Percentiles rank a stretch among this genome's conserved stretches.
Conservation (phyloP, 192 early-diverging fungal genomes). For the Entophlyctis luteolus region DNA sequence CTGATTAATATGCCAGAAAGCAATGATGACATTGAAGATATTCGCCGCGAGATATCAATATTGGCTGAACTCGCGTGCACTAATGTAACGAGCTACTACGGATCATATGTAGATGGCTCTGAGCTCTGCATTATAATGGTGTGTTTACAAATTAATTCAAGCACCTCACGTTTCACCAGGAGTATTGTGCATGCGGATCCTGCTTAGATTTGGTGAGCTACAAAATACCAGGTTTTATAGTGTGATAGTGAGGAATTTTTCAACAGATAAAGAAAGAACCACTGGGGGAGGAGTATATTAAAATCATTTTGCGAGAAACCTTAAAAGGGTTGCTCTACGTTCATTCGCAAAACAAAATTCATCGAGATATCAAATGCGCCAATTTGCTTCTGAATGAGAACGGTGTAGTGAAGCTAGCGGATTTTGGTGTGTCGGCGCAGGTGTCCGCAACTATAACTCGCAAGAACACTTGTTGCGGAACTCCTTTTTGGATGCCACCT, state of each 20-base stretch:
- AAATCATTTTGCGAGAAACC: conserved; percentile 86
- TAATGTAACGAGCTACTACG: conserved; percentile 15
- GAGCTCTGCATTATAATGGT: conserved; percentile 94
- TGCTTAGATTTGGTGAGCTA: conserved; percentile 79
- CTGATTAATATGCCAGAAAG: conserved; percentile 48
- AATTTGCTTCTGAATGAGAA: conserved; percentile 4
- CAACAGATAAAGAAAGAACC: conserved; percentile 77
- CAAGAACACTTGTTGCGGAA: conserved; percentile 97
- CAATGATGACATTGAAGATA: conserved; percentile 98
- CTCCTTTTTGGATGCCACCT: conserved; percentile 67
- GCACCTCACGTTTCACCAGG: conserved; percentile 22
- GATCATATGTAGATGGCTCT: conserved; percentile 74
- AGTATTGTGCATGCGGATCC: conserved; percentile 92
- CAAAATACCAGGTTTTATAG: not conserved
- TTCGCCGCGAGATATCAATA: conserved; percentile 94
- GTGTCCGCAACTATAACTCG: conserved; percentile 83
- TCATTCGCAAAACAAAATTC: conserved; percentile 79
- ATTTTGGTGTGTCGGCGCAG: conserved; percentile 97
- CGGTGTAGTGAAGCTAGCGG: conserved; percentile 49
- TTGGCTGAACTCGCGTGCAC: conserved; percentile 68
- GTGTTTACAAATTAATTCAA: not conserved
- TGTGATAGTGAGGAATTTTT: not conserved
- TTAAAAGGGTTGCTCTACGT: conserved; percentile 88
- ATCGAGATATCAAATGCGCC: conserved; percentile 77
- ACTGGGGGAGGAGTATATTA: conserved; percentile 84